A percentile compares a stretch with the other conserved stretches of the same genome.
These are phyloP conservation scores for Phytophthora idaei DNA, from an alignment of 352 stramenopile species.

Conservation along the genomic window DNA sequence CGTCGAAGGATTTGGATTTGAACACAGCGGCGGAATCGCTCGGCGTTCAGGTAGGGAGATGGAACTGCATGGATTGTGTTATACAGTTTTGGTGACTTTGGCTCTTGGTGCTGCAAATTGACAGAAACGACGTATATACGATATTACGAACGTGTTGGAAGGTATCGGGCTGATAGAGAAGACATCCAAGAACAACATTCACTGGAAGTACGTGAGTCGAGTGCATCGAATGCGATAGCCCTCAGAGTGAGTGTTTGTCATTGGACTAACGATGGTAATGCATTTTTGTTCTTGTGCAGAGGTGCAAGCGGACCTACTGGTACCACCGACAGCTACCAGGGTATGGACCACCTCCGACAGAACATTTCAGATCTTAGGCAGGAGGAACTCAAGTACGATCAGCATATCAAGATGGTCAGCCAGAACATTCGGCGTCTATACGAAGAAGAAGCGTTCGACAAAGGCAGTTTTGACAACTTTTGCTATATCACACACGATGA, in stretches of 20 bases:
- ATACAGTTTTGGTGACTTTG: conserved; percentile 13
- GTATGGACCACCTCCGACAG: conserved; percentile 76
- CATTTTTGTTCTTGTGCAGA: conserved; percentile 32
- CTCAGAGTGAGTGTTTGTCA: neutral
- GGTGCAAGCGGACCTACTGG: conserved; percentile 55
- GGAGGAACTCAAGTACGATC: conserved; percentile 85
- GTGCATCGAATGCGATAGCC: neutral
- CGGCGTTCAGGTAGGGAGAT: conserved; percentile 67
- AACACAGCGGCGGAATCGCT: conserved; percentile 91
- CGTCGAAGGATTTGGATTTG: conserved; percentile 93
- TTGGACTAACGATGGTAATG: conserved; percentile 1
- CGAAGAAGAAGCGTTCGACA: conserved; percentile 83
- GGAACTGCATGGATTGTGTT: neutral
- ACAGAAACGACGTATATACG: conserved; percentile 97
- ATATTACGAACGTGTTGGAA: conserved; percentile 99
- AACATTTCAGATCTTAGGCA: conserved; percentile 82
- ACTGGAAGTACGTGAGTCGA: conserved; percentile 90
- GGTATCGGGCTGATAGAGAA: conserved; percentile 98
- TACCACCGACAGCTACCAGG: conserved; percentile 58
- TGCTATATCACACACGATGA: conserved; percentile 90
- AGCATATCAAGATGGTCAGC: conserved; percentile 84
- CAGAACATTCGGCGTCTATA: conserved; percentile 85
- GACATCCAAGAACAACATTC: conserved; percentile 98
- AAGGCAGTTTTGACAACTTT: conserved; percentile 78
- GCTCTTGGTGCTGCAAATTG: conserved; percentile 7